Percentiles rank a stretch among this genome's conserved stretches.
Conservation (phyloP, 2,329 filamentous ascomycete genomes). For the Alternaria ventricosa region DNA sequence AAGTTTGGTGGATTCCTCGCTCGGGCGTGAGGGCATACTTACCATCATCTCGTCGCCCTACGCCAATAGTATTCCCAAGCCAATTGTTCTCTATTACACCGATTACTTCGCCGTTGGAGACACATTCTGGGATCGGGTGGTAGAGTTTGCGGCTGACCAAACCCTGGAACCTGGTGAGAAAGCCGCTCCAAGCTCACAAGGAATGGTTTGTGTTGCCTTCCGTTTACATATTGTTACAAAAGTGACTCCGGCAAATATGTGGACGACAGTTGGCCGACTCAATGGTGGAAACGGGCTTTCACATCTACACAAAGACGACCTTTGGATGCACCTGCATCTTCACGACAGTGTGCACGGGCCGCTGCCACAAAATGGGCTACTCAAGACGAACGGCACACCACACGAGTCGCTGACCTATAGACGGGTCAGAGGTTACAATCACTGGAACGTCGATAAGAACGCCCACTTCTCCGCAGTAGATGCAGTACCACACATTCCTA, state of each 20-base stretch:
- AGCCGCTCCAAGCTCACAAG: neutral
- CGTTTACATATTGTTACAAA: neutral
- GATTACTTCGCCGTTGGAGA: neutral
- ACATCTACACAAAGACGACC: neutral
- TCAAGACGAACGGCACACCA: too few relatives aligned
- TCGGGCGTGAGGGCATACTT: neutral
- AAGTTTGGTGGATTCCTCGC: neutral
- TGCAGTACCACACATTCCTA: neutral
- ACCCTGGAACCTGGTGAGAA: neutral
- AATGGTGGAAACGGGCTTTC: neutral
- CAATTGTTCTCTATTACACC: neutral
- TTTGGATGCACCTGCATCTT: neutral
- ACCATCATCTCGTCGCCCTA: neutral
- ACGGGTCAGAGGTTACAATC: too few relatives aligned
- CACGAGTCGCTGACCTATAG: neutral
- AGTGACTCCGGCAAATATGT: neutral
- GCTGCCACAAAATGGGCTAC: neutral
- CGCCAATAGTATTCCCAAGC: neutral
- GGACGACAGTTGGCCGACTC: neutral
- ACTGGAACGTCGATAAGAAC: too few relatives aligned
- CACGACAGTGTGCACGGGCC: rapidly evolving
- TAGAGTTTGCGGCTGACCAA: too few relatives aligned
- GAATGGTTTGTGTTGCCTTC: neutral
- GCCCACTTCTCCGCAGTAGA: neutral
- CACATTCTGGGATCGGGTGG: neutral